Conservation (phyloP, 345 rosid genomes). For the Nephelium lappaceum region DNA sequence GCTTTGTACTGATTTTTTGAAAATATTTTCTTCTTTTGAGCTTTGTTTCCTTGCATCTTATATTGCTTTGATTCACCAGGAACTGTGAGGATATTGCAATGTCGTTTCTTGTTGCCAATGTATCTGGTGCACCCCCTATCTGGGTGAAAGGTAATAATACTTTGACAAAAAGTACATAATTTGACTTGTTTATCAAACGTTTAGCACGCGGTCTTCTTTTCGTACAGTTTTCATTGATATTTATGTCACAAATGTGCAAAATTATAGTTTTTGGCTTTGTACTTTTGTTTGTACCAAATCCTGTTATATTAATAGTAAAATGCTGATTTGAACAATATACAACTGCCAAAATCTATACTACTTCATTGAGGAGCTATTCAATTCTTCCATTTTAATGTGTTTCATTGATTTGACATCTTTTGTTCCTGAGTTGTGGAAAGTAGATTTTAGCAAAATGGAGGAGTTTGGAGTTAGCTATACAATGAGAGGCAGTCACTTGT, state of each 20-base stretch:
- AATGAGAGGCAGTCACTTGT: neutral
- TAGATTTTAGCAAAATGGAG: neutral
- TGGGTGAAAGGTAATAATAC: conserved; percentile 82
- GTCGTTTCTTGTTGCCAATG: conserved; percentile 97
- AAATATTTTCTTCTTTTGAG: conserved; percentile 1
- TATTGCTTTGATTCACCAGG: conserved; percentile 46
- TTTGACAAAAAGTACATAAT: neutral
- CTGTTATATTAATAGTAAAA: neutral
- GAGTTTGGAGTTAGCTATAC: conserved; percentile 1
- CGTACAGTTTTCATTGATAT: neutral
- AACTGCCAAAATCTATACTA: neutral
- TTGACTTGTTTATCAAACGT: neutral
- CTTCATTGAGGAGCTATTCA: neutral
- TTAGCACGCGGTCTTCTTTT: neutral
- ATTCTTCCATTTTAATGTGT: neutral
- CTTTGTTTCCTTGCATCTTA: conserved; percentile 12
- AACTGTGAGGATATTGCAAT: conserved; percentile 99
- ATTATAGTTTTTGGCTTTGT: neutral
- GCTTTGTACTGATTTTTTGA: neutral
- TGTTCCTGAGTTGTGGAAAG: neutral
- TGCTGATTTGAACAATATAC: neutral
- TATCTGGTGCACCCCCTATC: conserved; percentile 82
- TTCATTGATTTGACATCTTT: neutral
- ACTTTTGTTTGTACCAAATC: neutral
- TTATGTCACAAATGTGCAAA: neutral